phyloP scores from a whole-genome alignment of 192 early-diverging fungal genomes.

The Glomus cerebriforme region DNA sequence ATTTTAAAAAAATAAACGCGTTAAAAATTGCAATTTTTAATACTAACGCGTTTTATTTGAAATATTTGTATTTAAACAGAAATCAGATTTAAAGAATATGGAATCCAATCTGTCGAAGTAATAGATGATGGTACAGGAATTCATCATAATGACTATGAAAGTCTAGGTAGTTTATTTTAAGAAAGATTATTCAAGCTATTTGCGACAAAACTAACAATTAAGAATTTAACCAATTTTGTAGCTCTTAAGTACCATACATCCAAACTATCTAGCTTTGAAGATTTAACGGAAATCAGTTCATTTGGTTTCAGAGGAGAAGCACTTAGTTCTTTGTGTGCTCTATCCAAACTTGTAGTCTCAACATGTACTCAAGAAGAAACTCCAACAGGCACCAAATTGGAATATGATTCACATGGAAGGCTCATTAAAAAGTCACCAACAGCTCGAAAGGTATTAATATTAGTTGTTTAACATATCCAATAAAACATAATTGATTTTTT shows the following conservation, averaged over 20 bases:
- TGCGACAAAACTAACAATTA: neutral
- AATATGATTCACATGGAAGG: conserved; percentile 67
- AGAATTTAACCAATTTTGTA: conserved; percentile 29
- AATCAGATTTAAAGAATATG: conserved; percentile 79
- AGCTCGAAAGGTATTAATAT: conserved; percentile 52
- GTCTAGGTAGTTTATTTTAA: conserved; percentile 56
- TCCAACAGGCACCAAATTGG: conserved; percentile 66
- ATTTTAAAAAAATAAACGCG: neutral
- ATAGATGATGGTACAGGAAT: conserved; percentile 91
- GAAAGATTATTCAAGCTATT: conserved; percentile 17
- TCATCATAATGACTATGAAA: conserved; percentile 54
- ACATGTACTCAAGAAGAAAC: conserved; percentile 63
- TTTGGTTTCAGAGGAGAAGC: conserved; percentile 98
- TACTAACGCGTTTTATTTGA: neutral
- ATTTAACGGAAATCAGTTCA: conserved; percentile 70
- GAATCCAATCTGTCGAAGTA: conserved; percentile 73
- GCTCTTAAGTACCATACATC: conserved; percentile 89
- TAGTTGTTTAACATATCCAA: neutral
- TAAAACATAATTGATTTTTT: no score
- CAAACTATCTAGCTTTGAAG: conserved; percentile 78
- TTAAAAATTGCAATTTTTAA: neutral
- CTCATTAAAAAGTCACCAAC: conserved; percentile 48
- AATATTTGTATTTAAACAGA: conserved; percentile 50
- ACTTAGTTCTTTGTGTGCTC: conserved; percentile 82
- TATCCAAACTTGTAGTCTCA: conserved; percentile 65